phyloP scores from a whole-genome alignment of 495 filamentous ascomycete species.

The Jackrogersella minutella region DNA sequence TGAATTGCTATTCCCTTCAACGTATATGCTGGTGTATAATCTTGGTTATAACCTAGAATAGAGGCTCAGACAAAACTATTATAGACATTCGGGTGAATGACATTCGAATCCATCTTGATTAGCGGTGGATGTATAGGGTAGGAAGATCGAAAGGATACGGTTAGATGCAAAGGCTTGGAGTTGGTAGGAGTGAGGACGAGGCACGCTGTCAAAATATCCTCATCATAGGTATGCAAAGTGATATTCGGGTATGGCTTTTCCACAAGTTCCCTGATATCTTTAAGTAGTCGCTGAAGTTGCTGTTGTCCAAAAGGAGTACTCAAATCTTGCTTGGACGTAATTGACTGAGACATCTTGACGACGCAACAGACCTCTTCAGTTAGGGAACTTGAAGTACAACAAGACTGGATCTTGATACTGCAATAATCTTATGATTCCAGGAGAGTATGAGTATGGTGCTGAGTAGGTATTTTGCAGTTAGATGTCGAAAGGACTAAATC shows the following conservation, averaged over 20 bases:
- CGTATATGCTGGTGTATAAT: constrained; percentile 60
- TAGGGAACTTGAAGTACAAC: no score
- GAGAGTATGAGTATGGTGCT: background rate
- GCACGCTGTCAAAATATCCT: constrained; percentile 49
- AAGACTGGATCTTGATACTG: background rate
- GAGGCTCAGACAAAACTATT: constrained; percentile 58
- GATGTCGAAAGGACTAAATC: no score
- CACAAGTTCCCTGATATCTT: constrained; percentile 58
- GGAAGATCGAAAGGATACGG: constrained; percentile 31
- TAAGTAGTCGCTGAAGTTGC: constrained; percentile 49
- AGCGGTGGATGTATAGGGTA: constrained; percentile 57
- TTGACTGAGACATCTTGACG: background rate
- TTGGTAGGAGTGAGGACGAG: constrained; percentile 49
- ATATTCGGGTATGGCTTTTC: constrained; percentile 58
- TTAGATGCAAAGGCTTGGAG: constrained; percentile 49
- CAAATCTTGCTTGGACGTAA: background rate
- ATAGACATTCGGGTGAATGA: constrained; percentile 63
- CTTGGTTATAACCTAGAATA: constrained; percentile 53
- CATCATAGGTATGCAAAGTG: constrained; percentile 45
- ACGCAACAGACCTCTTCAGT: no score
- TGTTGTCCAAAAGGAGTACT: constrained; percentile 3
- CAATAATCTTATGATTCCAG: background rate
- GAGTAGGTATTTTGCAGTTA: no score
- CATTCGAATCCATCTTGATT: constrained; percentile 58
- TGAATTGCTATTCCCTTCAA: constrained; percentile 61